Evolutionary conservation across 768 basidiomycete genomes (phyloP), one percentile per base, ranked within the genome.

Genomic region (Mycena rebaudengoi): DNA sequence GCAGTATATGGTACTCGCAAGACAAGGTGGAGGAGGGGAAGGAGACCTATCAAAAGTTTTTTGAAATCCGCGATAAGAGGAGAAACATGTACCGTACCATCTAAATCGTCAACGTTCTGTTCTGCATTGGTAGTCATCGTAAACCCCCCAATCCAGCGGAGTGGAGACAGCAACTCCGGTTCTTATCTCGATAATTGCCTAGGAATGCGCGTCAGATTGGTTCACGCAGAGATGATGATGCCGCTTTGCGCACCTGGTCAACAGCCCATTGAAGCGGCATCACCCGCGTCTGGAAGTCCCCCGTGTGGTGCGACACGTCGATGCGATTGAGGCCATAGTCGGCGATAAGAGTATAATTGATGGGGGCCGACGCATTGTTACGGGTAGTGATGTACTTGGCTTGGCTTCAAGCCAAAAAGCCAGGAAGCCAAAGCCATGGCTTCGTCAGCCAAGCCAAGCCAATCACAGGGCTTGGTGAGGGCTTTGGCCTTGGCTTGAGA

Each of bases 211-310:
- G n/a, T 46, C 44, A 46, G 25, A 14, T 23, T 46, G 25, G 10
- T 28, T 14, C 23, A 28, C 23, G 21, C 10, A 28, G 44, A 46
- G 25, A 46, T 46, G 44, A 28, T 23, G 43, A n/a, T n/a, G n/a
- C n/a, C n/a, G 43, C 43, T 21, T 20, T 49, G 46, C 46, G 30
- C 28, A 12, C 85, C 64, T 78, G 76, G 48, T 87, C 86, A 59
- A 87, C 69, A 2, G 86, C 85, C 73, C 85, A 80, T 59, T 87
- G 86, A 4, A 87, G 62, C 8, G 86, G 86, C 7, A 87, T 66
- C 12, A 85, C 73, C 18, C 84, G 67, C 23, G 69, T 67, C 68
- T 86, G 83, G 52, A 83, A 78, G 70, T 85, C 84, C 28, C 83
- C 81, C 11, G 73, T 76, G 58, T 85, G 85, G 28, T 74, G 74